Conservation (phyloP, 2,329 filamentous ascomycete genomes). For the Colletotrichum sp. region DNA sequence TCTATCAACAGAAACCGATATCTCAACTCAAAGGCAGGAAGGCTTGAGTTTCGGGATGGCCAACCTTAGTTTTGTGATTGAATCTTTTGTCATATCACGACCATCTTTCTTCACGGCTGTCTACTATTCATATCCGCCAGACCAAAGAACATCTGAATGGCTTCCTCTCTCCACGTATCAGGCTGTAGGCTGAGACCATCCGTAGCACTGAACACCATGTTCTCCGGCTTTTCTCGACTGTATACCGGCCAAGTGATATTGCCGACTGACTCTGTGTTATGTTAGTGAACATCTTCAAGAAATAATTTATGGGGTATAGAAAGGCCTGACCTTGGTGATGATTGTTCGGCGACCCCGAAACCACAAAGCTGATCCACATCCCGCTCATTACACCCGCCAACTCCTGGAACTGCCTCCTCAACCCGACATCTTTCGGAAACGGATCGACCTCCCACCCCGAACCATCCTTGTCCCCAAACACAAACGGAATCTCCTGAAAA, state of each 20-base stretch:
- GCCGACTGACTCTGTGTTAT: background rate
- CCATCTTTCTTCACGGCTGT: background rate
- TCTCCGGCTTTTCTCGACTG: background rate
- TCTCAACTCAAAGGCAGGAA: background rate
- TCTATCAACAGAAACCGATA: background rate
- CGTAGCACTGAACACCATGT: background rate
- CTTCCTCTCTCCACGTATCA: background rate
- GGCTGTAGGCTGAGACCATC: background rate
- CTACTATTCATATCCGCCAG: background rate
- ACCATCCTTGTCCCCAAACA: background rate
- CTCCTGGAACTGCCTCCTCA: background rate
- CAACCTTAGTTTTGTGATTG: background rate
- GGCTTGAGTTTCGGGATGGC: background rate
- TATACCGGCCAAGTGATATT: background rate
- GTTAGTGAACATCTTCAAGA: background rate
- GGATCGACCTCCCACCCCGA: background rate
- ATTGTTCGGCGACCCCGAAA: background rate
- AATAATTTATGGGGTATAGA: background rate
- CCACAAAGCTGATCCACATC: background rate
- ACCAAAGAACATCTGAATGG: background rate
- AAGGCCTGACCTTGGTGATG: background rate
- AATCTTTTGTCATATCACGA: fast-evolving
- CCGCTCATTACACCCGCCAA: background rate
- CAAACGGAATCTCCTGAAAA: background rate
- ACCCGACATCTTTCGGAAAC: background rate